These are phyloP conservation scores for Naematelia encephala DNA, from an alignment of 768 basidiomycete species.

Conservation along the genomic window DNA sequence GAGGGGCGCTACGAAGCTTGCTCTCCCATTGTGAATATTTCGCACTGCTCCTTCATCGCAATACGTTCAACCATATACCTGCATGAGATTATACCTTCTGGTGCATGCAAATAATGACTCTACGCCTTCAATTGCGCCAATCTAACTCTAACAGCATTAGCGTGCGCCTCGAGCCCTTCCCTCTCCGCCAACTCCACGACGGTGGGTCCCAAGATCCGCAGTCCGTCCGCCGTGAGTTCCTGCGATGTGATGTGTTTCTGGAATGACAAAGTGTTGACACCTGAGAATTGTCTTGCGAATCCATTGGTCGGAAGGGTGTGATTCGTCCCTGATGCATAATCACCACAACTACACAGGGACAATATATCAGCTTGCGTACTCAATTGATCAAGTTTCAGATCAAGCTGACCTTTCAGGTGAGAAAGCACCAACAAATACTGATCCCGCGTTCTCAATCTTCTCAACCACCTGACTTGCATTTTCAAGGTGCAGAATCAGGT, in stretches of 20 bases:
- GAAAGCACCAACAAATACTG: conserved; percentile 91
- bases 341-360: conserved; percentile 89
- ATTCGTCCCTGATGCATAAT: conserved; percentile 98
- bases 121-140: conserved; percentile 47
- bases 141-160: conserved; percentile 89
- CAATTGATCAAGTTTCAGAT: too few species aligned
- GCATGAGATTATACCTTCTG: too few species aligned
- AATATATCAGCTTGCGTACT: neutral
- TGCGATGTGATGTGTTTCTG: conserved; percentile 99
- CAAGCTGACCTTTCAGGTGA: conserved; percentile 81
- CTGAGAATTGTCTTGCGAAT: conserved; percentile 96
- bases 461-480: conserved; percentile 65
- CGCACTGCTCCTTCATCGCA: neutral
- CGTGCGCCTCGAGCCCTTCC: conserved; percentile 91
- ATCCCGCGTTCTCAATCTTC: conserved; percentile 84
- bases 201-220: conserved; percentile 74
- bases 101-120: too few species aligned
- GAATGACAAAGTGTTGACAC: conserved; percentile 94
- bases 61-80: neutral
- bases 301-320: conserved; percentile 88
- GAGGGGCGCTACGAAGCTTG: too few species aligned
- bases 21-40: too few species aligned
- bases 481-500: conserved; percentile 85
- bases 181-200: conserved; percentile 89
- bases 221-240: conserved; percentile 75